phyloP scores from a whole-genome alignment of 1,284 basidiomycete species.

The Golubevia pallescens region DNA sequence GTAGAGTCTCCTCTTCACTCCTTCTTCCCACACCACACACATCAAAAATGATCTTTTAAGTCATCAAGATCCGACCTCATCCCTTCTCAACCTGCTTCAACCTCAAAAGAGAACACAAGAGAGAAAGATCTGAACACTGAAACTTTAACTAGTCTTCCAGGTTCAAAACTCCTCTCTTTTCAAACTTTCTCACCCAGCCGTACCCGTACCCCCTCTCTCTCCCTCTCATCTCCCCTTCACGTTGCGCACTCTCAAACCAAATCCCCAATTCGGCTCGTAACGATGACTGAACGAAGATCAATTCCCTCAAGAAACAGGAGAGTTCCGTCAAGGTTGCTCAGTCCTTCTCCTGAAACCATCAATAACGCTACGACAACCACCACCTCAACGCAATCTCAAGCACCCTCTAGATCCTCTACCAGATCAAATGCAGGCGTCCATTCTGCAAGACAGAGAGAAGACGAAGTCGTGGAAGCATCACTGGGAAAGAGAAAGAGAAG shows the following conservation, averaged over 20 bases:
- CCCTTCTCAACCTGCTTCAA: too few relatives aligned
- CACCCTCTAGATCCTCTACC: conserved; percentile 22
- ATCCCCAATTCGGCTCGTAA: conserved; percentile 14
- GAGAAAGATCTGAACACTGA: too few relatives aligned
- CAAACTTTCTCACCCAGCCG: too few relatives aligned
- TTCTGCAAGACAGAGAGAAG: background rate
- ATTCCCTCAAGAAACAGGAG: conserved; percentile 14
- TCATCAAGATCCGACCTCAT: too few relatives aligned
- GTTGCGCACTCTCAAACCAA: conserved; percentile 14
- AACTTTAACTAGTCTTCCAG: too few relatives aligned
- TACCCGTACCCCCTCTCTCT: conserved; percentile 28
- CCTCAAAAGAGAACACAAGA: too few relatives aligned
- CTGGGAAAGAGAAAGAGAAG: conserved; percentile 7
- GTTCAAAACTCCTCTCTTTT: too few relatives aligned
- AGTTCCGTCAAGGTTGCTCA: conserved; percentile 10
- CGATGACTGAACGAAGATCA: conserved; percentile 9
- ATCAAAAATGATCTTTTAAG: too few relatives aligned
- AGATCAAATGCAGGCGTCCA: conserved; percentile 1
- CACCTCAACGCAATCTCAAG: conserved; percentile 6
- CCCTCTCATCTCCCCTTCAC: conserved; percentile 31
- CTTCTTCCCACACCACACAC: too few relatives aligned
- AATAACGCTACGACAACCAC: conserved; percentile 37
- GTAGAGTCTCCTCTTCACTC: too few relatives aligned
- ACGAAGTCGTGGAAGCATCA: background rate
- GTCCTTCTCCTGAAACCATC: conserved; percentile 34